A percentile compares a stretch with the other conserved stretches of the same genome.
Evolutionary conservation across 768 basidiomycete species (phyloP).

Genomic region (Phylloporus sp.): DNA sequence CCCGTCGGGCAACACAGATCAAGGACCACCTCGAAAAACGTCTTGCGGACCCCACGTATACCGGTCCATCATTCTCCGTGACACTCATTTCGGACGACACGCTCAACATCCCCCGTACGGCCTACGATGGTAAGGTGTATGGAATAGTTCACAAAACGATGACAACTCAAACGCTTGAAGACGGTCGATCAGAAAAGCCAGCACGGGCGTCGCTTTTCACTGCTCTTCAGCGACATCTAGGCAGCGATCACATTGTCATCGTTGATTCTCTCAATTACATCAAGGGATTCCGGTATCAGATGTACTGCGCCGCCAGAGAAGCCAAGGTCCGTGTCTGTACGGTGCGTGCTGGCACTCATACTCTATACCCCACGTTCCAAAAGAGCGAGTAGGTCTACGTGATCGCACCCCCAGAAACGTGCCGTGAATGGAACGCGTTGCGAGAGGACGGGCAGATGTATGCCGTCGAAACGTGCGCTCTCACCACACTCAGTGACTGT

Average conservation of each 20-base stretch:
- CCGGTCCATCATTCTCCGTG: conserved; percentile 46
- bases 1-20: conserved; percentile 66
- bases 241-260: conserved; percentile 73
- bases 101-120: conserved; percentile 58
- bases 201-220: conserved; percentile 83
- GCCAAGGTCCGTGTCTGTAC: conserved; percentile 82
- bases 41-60: conserved; percentile 46
- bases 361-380: neutral
- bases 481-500: neutral
- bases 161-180: conserved; percentile 35
- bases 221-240: conserved; percentile 71
- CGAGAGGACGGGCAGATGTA: conserved; percentile 54
- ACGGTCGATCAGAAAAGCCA: conserved; percentile 80
- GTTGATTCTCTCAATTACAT: conserved; percentile 95
- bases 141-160: neutral
- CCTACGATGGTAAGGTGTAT: conserved; percentile 64
- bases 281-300: conserved; percentile 97
- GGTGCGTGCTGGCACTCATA: conserved; percentile 42
- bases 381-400: conserved; percentile 57
- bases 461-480: conserved; percentile 60
- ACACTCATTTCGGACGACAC: conserved; percentile 69
- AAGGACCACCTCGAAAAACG: conserved; percentile 50
- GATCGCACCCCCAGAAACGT: conserved; percentile 70
- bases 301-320: conserved; percentile 94
- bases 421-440: conserved; percentile 68